A percentile compares a stretch with the other conserved stretches of the same genome.
Conservation (phyloP, 768 basidiomycete species). For the Podaxis pistillaris region DNA sequence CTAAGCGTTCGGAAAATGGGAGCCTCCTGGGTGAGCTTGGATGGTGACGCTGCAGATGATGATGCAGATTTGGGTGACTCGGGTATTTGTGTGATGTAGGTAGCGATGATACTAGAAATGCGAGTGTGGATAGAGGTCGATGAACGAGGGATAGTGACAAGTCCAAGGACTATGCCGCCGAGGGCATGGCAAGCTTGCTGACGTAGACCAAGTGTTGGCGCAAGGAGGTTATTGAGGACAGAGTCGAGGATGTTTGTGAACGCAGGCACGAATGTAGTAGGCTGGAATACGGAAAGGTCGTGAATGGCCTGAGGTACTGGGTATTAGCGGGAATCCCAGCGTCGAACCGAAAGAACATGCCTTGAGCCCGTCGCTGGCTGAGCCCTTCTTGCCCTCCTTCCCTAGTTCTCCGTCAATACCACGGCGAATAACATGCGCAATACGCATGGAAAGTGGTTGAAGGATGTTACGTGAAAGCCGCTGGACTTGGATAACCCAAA, state of each 20-base stretch:
- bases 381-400: conserved; percentile 87
- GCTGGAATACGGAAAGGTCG: conserved; percentile 63
- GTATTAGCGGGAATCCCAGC: conserved; percentile 5
- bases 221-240: conserved; percentile 61
- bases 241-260: conserved; percentile 58
- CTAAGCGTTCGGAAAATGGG: conserved; percentile 64
- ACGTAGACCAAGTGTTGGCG: conserved; percentile 62
- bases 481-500: conserved; percentile 72
- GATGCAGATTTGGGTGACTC: conserved; percentile 29
- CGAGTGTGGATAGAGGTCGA: conserved; percentile 41
- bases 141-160: conserved; percentile 45
- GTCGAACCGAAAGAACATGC: conserved; percentile 34
- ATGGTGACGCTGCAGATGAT: conserved; percentile 23
- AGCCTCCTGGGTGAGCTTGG: conserved; percentile 38
- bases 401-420: conserved; percentile 84
- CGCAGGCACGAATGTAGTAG: conserved; percentile 64
- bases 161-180: conserved; percentile 62
- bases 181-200: conserved; percentile 75
- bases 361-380: conserved; percentile 75
- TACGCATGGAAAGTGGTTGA: conserved; percentile 59
- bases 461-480: conserved; percentile 65
- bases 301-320: conserved; percentile 58
- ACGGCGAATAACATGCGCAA: conserved; percentile 68
- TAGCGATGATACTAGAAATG: conserved; percentile 47
- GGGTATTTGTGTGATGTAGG: conserved; percentile 41